phyloP scores from a whole-genome alignment of 2,329 filamentous ascomycete species.

The Chaetomium sp. region DNA sequence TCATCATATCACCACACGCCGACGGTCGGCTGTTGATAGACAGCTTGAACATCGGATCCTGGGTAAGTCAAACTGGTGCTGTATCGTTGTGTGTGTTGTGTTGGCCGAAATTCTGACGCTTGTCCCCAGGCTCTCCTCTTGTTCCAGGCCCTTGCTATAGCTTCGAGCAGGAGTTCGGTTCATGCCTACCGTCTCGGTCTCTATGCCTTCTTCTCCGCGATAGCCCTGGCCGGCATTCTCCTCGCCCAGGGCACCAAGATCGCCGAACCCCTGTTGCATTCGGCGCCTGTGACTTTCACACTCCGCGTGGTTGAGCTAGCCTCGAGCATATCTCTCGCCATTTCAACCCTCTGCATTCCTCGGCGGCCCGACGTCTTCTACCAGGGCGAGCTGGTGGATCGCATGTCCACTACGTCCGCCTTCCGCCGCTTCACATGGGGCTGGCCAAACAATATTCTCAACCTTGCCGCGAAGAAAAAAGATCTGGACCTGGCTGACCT shows the following conservation, averaged over 20 bases:
- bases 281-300: constrained; percentile 42
- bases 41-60: constrained; percentile 62
- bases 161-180: constrained; percentile 53
- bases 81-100: background rate
- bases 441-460: constrained; percentile 62
- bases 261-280: constrained; percentile 41
- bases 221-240: constrained; percentile 48
- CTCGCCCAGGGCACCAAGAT: constrained; percentile 50
- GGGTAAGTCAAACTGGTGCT: constrained; percentile 54
- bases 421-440: constrained; percentile 65
- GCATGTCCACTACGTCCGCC: constrained; percentile 62
- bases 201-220: constrained; percentile 52
- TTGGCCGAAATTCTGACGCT: constrained; percentile 14
- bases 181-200: constrained; percentile 57
- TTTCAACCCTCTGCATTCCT: constrained; percentile 59
- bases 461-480: constrained; percentile 57
- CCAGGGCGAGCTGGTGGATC: constrained; percentile 62
- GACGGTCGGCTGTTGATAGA: constrained; percentile 53
- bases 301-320: constrained; percentile 54
- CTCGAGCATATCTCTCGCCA: constrained; percentile 47
- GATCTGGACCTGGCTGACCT: constrained; percentile 65
- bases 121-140: constrained; percentile 51
- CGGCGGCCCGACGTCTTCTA: constrained; percentile 68
- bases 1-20: constrained; percentile 52
- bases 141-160: constrained; percentile 54